Percentiles rank a stretch among this genome's conserved stretches.
phyloP scores from a whole-genome alignment of 169 alveolate genomes.

The Plasmodium billcollinsi region DNA sequence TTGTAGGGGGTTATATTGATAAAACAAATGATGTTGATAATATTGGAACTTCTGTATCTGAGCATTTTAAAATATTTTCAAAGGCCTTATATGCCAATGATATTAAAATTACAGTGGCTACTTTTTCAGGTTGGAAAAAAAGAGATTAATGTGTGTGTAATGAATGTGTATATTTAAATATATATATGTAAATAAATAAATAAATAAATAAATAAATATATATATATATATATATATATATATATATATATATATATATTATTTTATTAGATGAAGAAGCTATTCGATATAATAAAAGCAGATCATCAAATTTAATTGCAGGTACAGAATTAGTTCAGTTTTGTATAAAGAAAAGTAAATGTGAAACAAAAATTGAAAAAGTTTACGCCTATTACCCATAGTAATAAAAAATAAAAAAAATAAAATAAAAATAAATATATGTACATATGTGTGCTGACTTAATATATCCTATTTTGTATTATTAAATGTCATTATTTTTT shows the following conservation, averaged over 20 bases:
- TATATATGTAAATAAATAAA: background rate
- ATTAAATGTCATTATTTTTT: no score
- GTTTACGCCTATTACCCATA: conserved; percentile 68
- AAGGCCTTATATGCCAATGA: conserved; percentile 15
- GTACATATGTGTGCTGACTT: no score
- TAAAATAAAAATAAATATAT: conserved; percentile 1
- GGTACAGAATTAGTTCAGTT: conserved; percentile 33
- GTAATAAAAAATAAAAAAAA: conserved; percentile 16
- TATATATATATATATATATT: background rate
- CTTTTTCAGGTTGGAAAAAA: conserved; percentile 41
- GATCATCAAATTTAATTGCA: conserved; percentile 21
- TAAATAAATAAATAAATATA: background rate
- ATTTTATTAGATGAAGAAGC: conserved; percentile 36
- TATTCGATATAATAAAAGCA: conserved; percentile 12
- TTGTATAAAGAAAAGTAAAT: conserved; percentile 44
- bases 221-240: background rate
- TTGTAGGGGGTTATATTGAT: conserved; percentile 50
- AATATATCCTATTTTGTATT: no score
- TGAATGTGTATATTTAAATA: background rate
- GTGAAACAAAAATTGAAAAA: conserved; percentile 47
- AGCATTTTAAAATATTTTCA: conserved; percentile 40
- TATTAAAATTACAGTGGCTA: conserved; percentile 62
- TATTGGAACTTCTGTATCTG: conserved; percentile 45
- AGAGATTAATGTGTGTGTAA: background rate
- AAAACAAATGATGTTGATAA: conserved; percentile 29